These are phyloP conservation scores for Cercospora brassicicola DNA, from an alignment of 2,329 filamentous ascomycete species.

Conservation along the genomic window DNA sequence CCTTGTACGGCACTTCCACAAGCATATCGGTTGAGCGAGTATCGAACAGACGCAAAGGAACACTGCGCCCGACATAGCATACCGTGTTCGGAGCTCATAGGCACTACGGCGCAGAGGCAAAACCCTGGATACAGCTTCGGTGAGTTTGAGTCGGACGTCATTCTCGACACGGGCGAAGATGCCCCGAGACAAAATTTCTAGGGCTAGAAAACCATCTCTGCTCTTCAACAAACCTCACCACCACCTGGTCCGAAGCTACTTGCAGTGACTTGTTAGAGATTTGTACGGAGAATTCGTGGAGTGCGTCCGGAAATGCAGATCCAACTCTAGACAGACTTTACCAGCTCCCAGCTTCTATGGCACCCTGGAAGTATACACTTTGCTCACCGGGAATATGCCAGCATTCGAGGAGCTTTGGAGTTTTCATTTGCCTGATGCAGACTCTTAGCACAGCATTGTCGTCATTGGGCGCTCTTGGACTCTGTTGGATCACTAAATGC, in stretches of 20 bases:
- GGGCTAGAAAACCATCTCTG: background rate
- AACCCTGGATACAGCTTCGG: no score
- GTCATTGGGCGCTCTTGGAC: background rate
- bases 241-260: background rate
- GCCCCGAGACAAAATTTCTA: no score
- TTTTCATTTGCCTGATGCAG: background rate
- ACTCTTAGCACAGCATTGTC: no score
- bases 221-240: background rate
- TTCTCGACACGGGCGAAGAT: no score
- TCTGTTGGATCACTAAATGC: background rate
- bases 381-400: background rate
- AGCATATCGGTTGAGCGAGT: no score
- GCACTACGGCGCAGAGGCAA: no score
- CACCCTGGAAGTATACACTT: background rate
- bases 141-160: background rate
- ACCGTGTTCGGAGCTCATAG: no score
- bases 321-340: background rate
- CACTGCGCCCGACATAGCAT: no score
- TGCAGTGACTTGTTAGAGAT: no score
- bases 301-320: background rate
- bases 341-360: background rate
- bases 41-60: no score
- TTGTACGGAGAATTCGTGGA: background rate
- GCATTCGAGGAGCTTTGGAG: background rate
- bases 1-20: no score